These are phyloP conservation scores for Aspergillus udagawae DNA, from an alignment of 2,329 filamentous ascomycete species.

Conservation along the genomic window DNA sequence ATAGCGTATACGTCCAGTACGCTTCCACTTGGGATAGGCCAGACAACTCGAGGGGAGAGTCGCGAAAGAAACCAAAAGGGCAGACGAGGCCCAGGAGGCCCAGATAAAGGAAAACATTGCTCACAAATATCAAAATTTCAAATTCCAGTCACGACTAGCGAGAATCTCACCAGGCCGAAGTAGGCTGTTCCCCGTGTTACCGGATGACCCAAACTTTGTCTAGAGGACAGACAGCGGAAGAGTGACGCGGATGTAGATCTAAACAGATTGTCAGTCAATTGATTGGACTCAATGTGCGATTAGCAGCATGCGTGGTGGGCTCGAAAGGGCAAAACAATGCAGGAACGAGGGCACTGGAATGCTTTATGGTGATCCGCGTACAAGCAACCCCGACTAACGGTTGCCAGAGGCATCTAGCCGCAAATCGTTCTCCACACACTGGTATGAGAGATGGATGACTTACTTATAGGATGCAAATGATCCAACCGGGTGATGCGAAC, in stretches of 20 bases:
- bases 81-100: background rate
- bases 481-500: slow-evolving; percentile 5
- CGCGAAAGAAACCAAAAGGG: background rate
- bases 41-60: background rate
- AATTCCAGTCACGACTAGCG: slow-evolving; percentile 12
- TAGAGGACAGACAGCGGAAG: slow-evolving; percentile 6
- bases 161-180: slow-evolving; percentile 12
- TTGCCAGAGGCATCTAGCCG: background rate
- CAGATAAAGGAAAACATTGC: slow-evolving; percentile 10
- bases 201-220: slow-evolving; percentile 6
- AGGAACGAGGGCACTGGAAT: slow-evolving; percentile 18
- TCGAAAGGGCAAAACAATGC: slow-evolving; percentile 16
- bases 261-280: slow-evolving; percentile 8
- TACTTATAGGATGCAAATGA: slow-evolving; percentile 8
- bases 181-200: slow-evolving; percentile 12
- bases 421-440: background rate
- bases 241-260: slow-evolving; percentile 17
- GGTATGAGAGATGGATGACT: slow-evolving; percentile 2
- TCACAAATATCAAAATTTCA: slow-evolving; percentile 9
- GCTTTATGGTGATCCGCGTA: slow-evolving; percentile 3
- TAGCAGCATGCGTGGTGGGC: slow-evolving; percentile 6
- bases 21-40: background rate
- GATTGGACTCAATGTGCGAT: slow-evolving; percentile 6
- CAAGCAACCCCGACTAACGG: background rate
- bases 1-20: background rate